Conservation (phyloP, 1,139 yeast species). For the Hansenula lynferdii region DNA sequence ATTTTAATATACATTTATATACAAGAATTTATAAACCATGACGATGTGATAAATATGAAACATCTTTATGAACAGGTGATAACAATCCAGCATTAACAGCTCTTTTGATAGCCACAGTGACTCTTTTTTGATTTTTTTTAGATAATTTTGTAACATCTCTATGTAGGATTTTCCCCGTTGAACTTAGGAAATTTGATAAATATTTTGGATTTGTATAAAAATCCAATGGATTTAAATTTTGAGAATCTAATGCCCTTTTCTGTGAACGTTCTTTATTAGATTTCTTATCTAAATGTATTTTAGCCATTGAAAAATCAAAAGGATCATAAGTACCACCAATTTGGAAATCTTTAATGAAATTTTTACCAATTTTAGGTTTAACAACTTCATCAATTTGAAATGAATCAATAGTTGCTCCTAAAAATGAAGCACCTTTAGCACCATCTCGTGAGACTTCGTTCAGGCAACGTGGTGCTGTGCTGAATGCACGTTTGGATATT, state of each 20-base stretch:
- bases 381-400: neutral
- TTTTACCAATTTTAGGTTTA: neutral
- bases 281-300: conserved; percentile 32
- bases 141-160: conserved; percentile 65
- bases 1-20: conserved; percentile 10
- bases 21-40: neutral
- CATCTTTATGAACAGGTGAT: conserved; percentile 57
- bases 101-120: conserved; percentile 64
- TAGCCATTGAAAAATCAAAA: conserved; percentile 64
- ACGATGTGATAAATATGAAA: conserved; percentile 17
- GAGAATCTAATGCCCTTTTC: conserved; percentile 39
- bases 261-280: conserved; percentile 9
- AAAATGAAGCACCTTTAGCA: neutral
- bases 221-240: conserved; percentile 59
- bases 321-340: conserved; percentile 58
- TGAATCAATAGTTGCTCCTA: neutral
- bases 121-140: conserved; percentile 54
- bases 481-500: neutral
- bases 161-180: conserved; percentile 65
- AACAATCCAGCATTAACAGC: conserved; percentile 66
- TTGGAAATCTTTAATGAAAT: conserved; percentile 37
- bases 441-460: neutral
- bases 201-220: conserved; percentile 63
- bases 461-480: neutral
- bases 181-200: conserved; percentile 50